Conservation (phyloP, 805 yeast genomes). For the Kluyveromyces starmeri region DNA sequence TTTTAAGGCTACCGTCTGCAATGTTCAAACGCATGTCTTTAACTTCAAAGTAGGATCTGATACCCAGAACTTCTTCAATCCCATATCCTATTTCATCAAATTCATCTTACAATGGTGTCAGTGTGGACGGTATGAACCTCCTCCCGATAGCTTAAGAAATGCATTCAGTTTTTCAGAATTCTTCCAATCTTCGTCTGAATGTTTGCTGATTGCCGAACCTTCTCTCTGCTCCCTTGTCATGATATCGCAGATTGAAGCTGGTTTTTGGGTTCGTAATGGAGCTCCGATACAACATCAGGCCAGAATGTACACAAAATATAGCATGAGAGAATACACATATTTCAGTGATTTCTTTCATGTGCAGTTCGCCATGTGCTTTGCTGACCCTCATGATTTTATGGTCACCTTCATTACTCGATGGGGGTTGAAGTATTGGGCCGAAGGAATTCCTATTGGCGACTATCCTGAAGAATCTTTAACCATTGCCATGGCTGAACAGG, state of each 20-base stretch:
- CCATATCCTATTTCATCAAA: slow-evolving; percentile 26
- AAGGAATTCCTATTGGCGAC: slow-evolving; percentile 32
- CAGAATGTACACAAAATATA: slow-evolving; percentile 67
- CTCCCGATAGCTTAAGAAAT: slow-evolving; percentile 12
- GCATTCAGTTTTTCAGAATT: slow-evolving; percentile 14
- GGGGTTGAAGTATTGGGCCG: slow-evolving; percentile 50
- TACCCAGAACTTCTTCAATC: slow-evolving; percentile 26
- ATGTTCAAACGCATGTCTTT: slow-evolving; percentile 16
- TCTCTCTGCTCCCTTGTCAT: slow-evolving; percentile 70
- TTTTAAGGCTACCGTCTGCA: slow-evolving; percentile 19
- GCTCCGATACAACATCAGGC: slow-evolving; percentile 69
- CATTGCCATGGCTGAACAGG: slow-evolving; percentile 69
- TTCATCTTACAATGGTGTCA: slow-evolving; percentile 27
- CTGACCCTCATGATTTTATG: slow-evolving; percentile 48
- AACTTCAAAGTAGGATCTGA: slow-evolving; percentile 27
- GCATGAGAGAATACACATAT: slow-evolving; percentile 75
- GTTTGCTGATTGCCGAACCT: slow-evolving; percentile 40
- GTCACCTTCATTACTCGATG: slow-evolving; percentile 59
- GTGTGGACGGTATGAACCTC: slow-evolving; percentile 25
- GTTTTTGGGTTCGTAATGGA: slow-evolving; percentile 94
- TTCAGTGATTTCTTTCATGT: slow-evolving; percentile 66
- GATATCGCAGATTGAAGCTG: slow-evolving; percentile 76
- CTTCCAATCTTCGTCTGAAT: slow-evolving; percentile 14
- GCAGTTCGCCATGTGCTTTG: slow-evolving; percentile 50
- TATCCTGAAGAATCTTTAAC: slow-evolving; percentile 38